Percentiles rank a stretch among this genome's conserved stretches.
Evolutionary conservation across 1,139 yeast species (phyloP).

Genomic region (Pichia sp.): DNA sequence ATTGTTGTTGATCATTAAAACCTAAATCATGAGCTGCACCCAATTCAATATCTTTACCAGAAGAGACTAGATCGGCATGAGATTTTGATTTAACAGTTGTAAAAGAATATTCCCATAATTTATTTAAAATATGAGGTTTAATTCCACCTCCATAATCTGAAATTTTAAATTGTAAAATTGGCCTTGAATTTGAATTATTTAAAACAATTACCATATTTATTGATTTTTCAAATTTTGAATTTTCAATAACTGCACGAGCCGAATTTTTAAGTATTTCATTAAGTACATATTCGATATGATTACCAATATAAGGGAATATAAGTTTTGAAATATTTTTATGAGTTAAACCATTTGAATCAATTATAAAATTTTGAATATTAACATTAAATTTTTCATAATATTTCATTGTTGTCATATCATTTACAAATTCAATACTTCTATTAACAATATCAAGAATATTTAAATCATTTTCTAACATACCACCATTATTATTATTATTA

Average conservation of each 20-base stretch:
- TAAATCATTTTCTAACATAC: conserved; percentile 63
- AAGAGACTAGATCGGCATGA: conserved; percentile 1
- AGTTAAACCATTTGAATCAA: conserved; percentile 17
- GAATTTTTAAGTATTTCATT: conserved; percentile 87
- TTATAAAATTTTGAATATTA: conserved; percentile 38
- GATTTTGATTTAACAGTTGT: conserved; percentile 51
- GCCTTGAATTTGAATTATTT: conserved; percentile 31
- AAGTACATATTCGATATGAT: conserved; percentile 78
- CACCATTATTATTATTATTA: conserved; percentile 50
- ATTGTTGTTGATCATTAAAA: conserved; percentile 22
- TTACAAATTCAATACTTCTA: conserved; percentile 66
- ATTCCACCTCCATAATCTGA: conserved; percentile 91
- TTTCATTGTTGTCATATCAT: conserved; percentile 74
- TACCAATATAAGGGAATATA: conserved; percentile 72
- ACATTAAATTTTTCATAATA: conserved; percentile 68
- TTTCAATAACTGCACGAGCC: conserved; percentile 79
- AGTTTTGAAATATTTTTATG: conserved; percentile 13
- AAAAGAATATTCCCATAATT: conserved; percentile 80
- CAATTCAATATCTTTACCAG: conserved; percentile 1
- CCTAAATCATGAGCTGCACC: conserved; percentile 10
- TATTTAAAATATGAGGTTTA: conserved; percentile 52
- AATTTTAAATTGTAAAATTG: conserved; percentile 54
- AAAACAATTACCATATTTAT: conserved; percentile 63
- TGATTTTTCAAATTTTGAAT: conserved; percentile 45
- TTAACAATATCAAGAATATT: conserved; percentile 55